phyloP scores from a whole-genome alignment of 192 early-diverging fungal genomes.

The Spizellomyces punctatus region DNA sequence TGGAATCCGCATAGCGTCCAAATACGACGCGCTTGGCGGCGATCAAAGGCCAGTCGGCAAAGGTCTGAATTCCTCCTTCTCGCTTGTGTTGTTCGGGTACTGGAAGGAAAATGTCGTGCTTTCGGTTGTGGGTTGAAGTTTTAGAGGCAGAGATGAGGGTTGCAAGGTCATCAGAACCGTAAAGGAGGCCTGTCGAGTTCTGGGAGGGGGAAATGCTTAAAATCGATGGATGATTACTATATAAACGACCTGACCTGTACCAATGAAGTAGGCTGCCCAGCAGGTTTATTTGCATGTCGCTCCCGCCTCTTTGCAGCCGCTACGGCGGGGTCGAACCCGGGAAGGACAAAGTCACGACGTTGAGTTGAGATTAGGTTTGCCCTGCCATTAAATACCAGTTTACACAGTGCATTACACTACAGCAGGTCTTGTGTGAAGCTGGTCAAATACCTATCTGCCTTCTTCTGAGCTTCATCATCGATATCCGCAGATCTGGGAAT shows the following conservation, averaged over 20 bases:
- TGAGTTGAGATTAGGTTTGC: neutral
- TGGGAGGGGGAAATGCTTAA: neutral
- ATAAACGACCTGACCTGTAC: neutral
- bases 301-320: neutral
- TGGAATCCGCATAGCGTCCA: neutral
- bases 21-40: neutral
- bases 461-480: no score
- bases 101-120: conserved; percentile 1
- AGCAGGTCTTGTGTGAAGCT: no score
- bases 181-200: neutral
- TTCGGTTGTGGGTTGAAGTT: conserved; percentile 2
- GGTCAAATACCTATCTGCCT: no score
- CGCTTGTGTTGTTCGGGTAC: neutral
- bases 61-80: neutral
- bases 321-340: neutral
- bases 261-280: neutral
- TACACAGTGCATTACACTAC: no score
- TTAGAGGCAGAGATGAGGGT: neutral
- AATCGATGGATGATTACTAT: no score
- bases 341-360: neutral
- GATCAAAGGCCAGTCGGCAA: neutral
- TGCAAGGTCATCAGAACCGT: neutral
- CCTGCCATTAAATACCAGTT: no score
- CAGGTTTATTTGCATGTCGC: neutral
- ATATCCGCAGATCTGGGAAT: no score